A percentile compares a stretch with the other conserved stretches of the same genome.
Evolutionary conservation across 148 eudicot species (phyloP).

Genomic region (Salicornia ramosissima): DNA sequence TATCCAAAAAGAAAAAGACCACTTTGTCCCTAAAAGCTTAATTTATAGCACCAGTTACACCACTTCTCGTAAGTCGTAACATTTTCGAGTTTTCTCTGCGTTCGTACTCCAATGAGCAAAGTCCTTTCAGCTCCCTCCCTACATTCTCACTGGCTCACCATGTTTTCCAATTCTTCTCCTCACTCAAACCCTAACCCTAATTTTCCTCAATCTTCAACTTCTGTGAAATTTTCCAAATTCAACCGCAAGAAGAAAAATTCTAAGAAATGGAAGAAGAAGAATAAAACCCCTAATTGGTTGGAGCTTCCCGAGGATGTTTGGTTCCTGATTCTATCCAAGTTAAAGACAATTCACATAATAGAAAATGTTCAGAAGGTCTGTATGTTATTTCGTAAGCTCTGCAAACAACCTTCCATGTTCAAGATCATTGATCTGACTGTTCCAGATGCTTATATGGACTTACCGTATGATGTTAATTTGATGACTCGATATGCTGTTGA

Average conservation of each 20-base stretch:
- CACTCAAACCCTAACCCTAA: neutral
- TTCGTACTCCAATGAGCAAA: too few relatives aligned
- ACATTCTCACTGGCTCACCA: neutral
- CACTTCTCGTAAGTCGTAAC: too few relatives aligned
- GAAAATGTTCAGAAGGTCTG: constrained; percentile 21
- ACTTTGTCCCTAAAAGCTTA: too few relatives aligned
- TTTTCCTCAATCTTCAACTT: too few relatives aligned
- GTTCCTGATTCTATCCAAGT: constrained; percentile 15
- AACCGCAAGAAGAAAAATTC: constrained; percentile 1
- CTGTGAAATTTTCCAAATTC: neutral
- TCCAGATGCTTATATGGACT: constrained; percentile 7
- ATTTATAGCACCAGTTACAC: too few relatives aligned
- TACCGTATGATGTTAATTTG: constrained; percentile 14
- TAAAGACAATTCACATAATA: constrained; percentile 22
- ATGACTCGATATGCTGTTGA: constrained; percentile 38
- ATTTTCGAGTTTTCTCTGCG: too few relatives aligned
- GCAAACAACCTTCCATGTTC: constrained; percentile 57
- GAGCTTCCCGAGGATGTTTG: constrained; percentile 19
- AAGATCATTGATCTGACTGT: constrained; percentile 31
- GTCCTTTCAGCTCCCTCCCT: too few relatives aligned
- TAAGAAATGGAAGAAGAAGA: neutral
- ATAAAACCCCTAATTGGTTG: constrained; percentile 11
- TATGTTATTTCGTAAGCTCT: constrained; percentile 24
- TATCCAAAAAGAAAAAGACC: too few relatives aligned
- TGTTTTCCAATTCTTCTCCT: neutral